A percentile compares a stretch with the other conserved stretches of the same genome.
These are phyloP conservation scores for Sporothrix pseudoabietina DNA, from an alignment of 2,329 filamentous ascomycete species.

Conservation along the genomic window DNA sequence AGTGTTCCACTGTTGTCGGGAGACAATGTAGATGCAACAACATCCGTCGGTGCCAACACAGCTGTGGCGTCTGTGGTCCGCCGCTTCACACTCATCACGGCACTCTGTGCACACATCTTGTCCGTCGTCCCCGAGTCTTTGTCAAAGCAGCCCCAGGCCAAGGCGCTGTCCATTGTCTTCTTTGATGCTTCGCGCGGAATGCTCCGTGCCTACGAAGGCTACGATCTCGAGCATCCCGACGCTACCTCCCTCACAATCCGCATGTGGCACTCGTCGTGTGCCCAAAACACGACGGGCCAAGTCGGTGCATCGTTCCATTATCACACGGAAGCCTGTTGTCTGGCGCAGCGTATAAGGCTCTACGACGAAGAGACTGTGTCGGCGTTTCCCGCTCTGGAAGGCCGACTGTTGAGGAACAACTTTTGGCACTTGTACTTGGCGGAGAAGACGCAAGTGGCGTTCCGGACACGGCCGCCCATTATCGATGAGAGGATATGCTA, in stretches of 20 bases:
- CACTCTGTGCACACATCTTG: conserved; percentile 8
- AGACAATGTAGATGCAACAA: background rate
- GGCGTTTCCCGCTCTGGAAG: background rate
- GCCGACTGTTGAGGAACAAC: background rate
- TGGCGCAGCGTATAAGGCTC: background rate
- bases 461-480: background rate
- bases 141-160: background rate
- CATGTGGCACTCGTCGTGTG: conserved; percentile 22
- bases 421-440: conserved; percentile 15
- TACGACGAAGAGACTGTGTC: background rate
- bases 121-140: conserved; percentile 2
- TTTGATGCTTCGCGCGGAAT: background rate
- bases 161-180: background rate
- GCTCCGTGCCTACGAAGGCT: background rate
- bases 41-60: background rate
- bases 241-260: background rate
- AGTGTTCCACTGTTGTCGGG: background rate
- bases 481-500: conserved; percentile 13
- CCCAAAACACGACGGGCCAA: conserved; percentile 13
- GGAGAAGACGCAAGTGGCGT: conserved; percentile 1
- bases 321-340: conserved; percentile 11
- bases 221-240: conserved; percentile 16
- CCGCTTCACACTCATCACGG: conserved; percentile 13
- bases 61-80: background rate
- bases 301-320: conserved; percentile 18